Percentiles rank a stretch among this genome's conserved stretches.
Conservation (phyloP, 495 filamentous ascomycete species). For the Trichoderma gamsii region DNA sequence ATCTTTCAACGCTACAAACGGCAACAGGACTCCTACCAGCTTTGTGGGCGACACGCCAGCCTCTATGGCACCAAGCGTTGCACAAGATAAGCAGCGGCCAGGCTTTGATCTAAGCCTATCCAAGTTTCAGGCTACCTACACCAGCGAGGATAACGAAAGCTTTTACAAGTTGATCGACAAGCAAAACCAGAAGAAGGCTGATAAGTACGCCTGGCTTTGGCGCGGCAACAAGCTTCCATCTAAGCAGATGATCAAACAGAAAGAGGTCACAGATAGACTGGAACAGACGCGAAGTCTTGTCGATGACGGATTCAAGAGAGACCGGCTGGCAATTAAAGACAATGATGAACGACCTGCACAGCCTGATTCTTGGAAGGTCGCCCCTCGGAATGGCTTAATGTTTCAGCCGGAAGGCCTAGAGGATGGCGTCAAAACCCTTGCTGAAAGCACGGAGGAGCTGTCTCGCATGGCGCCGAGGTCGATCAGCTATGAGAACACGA, state of each 20-base stretch:
- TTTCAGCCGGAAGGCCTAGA: conserved; percentile 72
- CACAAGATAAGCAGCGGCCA: conserved; percentile 39
- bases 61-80: conserved; percentile 39
- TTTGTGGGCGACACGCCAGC: conserved; percentile 62
- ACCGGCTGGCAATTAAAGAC: conserved; percentile 51
- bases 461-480: conserved; percentile 69
- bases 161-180: conserved; percentile 91
- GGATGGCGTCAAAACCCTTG: conserved; percentile 56
- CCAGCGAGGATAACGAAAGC: conserved; percentile 92
- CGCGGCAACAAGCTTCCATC: conserved; percentile 81
- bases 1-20: conserved; percentile 26
- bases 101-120: conserved; percentile 77
- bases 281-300: conserved; percentile 38
- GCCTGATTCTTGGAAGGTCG: conserved; percentile 68
- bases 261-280: conserved; percentile 58
- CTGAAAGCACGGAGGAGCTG: conserved; percentile 60
- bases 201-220: conserved; percentile 86
- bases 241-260: conserved; percentile 77
- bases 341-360: conserved; percentile 67
- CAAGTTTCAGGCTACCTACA: conserved; percentile 87
- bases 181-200: conserved; percentile 74
- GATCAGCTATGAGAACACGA: conserved; percentile 80
- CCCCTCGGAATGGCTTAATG: conserved; percentile 81
- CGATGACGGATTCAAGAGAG: conserved; percentile 49
- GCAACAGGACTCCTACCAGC: conserved; percentile 46